These are phyloP conservation scores for Neocucurbitaria cava DNA, from an alignment of 2,329 filamentous ascomycete species.

Conservation along the genomic window DNA sequence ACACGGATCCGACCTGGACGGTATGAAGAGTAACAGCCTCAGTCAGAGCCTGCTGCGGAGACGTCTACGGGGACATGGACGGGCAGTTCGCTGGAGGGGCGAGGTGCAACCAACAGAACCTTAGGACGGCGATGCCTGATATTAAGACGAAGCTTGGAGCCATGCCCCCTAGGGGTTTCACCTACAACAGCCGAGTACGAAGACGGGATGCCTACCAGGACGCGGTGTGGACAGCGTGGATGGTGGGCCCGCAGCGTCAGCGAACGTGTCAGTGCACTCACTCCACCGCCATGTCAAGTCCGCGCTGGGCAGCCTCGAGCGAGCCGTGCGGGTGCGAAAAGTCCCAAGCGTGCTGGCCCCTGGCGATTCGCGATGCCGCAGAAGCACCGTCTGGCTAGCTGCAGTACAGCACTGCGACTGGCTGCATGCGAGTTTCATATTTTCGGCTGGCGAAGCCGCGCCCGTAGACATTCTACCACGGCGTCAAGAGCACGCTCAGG, in stretches of 20 bases:
- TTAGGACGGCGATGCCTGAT: slow-evolving; percentile 5
- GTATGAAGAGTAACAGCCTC: slow-evolving; percentile 1
- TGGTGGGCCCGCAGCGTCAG: slow-evolving; percentile 17
- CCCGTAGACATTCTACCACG: not conserved
- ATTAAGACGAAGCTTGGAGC: slow-evolving; percentile 12
- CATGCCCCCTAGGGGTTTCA: slow-evolving; percentile 21
- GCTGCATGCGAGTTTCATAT: slow-evolving; percentile 6
- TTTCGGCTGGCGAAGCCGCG: not conserved
- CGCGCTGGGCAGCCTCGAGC: slow-evolving; percentile 1
- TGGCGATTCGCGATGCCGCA: slow-evolving; percentile 8
- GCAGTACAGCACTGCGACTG: slow-evolving; percentile 9
- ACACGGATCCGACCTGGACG: slow-evolving; percentile 15
- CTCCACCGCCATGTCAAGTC: not conserved
- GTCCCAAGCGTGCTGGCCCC: not conserved
- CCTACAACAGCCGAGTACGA: slow-evolving; percentile 12
- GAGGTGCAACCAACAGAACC: slow-evolving; percentile 3
- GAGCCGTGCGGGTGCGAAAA: not conserved
- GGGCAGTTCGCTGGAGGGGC: not conserved
- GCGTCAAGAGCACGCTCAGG: not conserved
- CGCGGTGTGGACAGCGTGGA: too few species aligned
- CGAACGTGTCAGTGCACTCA: slow-evolving; percentile 8
- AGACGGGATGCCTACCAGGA: slow-evolving; percentile 2
- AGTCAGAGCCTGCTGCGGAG: slow-evolving; percentile 3
- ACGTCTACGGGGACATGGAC: not conserved
- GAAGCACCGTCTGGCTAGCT: slow-evolving; percentile 10